Evolutionary conservation across 208 protist species (phyloP), one percentile per base, ranked within the genome.

Genomic region (Leishmania guyanensis): DNA sequence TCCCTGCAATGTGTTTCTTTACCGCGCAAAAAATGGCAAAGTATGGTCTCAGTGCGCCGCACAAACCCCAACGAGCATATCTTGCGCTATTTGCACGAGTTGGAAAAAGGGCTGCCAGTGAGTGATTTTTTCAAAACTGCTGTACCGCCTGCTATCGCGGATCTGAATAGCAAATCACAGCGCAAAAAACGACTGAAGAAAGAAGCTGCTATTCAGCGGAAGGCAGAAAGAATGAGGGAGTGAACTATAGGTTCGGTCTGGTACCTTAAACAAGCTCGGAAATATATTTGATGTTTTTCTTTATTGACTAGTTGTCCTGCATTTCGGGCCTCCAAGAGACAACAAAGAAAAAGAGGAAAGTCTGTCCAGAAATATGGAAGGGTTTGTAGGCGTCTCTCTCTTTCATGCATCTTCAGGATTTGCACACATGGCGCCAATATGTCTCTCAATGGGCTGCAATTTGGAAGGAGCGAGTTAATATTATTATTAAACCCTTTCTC

Each of bases 141-240:
- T 12, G 12, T 77, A 65, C 22, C 58, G 9, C 1, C 70, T 33
- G 50, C 43, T 66, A 20, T 46, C 12, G 56, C 72, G 14, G 73
- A 75, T 56, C 72, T 73, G 54, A 80, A 85, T 46, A 88, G 84
- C 69, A 88, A 88, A 62, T 33, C 81, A 29, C 80, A 88, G 36
- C 65, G 50, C 10, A 88, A 88, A 50, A 88, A 88, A n/a, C 64
- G 58, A 0, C 14, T 71, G 54, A 84, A 71, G 62, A 73, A 71
- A 48, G 81, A 88, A 29, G 70, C 75, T 46, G 36, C 51, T 17
- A 60, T 69, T 8, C 29, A 75, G 22, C 48, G 79, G 29, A 82
- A 83, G 68, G 51, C 17, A 53, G 54, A 84, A 64, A 71, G 22
- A 50, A 53, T 2, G 43, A 74, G 22, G 6, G 8, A 2, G 22